A percentile compares a stretch with the other conserved stretches of the same genome.
These are phyloP conservation scores for Arxiozyma slooffiae DNA, from an alignment of 1,139 yeast species.

Conservation along the genomic window DNA sequence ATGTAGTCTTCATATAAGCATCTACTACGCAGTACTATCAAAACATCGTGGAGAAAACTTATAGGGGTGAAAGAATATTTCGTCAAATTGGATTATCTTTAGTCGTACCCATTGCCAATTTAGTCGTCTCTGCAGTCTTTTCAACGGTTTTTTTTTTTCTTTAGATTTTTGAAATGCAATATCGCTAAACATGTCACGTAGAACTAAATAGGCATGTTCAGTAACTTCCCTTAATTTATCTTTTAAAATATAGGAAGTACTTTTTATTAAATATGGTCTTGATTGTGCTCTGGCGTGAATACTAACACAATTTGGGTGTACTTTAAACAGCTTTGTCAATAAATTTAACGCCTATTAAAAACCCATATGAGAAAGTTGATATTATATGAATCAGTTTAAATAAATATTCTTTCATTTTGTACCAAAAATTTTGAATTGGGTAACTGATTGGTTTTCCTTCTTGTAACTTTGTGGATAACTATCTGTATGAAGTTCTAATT, in stretches of 20 bases:
- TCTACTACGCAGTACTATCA: slow-evolving; percentile 80
- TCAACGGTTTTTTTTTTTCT: slow-evolving; percentile 69
- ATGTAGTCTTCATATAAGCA: slow-evolving; percentile 78
- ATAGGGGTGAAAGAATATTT: slow-evolving; percentile 74
- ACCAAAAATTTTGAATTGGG: slow-evolving; percentile 94
- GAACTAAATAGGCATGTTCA: slow-evolving; percentile 83
- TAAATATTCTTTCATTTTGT: slow-evolving; percentile 83
- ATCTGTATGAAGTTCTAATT: too few relatives aligned
- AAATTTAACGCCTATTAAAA: slow-evolving; percentile 92
- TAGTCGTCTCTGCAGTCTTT: slow-evolving; percentile 75
- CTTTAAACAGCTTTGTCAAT: slow-evolving; percentile 85
- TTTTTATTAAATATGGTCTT: slow-evolving; percentile 75
- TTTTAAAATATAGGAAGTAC: slow-evolving; percentile 79
- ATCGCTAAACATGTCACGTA: slow-evolving; percentile 83
- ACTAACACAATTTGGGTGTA: slow-evolving; percentile 86
- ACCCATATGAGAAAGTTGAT: slow-evolving; percentile 90
- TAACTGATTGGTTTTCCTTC: slow-evolving; percentile 95
- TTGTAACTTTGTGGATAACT: slow-evolving; percentile 92
- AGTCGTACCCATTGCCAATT: slow-evolving; percentile 70
- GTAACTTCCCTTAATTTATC: slow-evolving; percentile 92
- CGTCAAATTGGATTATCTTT: slow-evolving; percentile 72
- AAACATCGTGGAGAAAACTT: slow-evolving; percentile 95
- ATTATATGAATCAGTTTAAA: slow-evolving; percentile 80
- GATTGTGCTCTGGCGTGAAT: slow-evolving; percentile 91
- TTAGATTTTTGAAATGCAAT: slow-evolving; percentile 81